A percentile compares a stretch with the other conserved stretches of the same genome.
Evolutionary conservation across 192 early-diverging fungal species (phyloP).

Genomic region (Mycoemilia scoparia): DNA sequence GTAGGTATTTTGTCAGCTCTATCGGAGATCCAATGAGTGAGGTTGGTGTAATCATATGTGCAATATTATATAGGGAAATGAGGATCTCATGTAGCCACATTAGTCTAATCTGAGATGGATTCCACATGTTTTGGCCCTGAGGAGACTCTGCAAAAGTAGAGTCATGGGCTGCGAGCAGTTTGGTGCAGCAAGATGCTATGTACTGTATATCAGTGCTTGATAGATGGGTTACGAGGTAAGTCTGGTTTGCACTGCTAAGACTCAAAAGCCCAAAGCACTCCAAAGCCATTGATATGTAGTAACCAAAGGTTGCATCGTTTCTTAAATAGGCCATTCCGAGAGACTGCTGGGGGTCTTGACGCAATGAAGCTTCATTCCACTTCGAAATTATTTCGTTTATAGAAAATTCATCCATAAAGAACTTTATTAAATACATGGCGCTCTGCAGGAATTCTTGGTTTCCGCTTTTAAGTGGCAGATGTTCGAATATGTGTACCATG

Average conservation of each 20-base stretch:
- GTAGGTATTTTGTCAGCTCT: slow-evolving; percentile 8
- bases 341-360: slow-evolving; percentile 4
- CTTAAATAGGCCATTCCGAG: slow-evolving; percentile 3
- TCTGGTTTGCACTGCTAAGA: slow-evolving; percentile 9
- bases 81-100: slow-evolving; percentile 9
- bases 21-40: slow-evolving; percentile 9
- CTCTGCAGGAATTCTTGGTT: slow-evolving; percentile 6
- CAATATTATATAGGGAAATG: slow-evolving; percentile 20
- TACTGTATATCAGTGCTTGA: no score
- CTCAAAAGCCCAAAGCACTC: slow-evolving; percentile 15
- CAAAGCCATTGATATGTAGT: slow-evolving; percentile 13
- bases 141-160: no score
- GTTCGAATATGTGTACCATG: slow-evolving; percentile 11
- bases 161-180: no score
- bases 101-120: no score
- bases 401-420: slow-evolving; percentile 22
- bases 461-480: slow-evolving; percentile 1
- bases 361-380: no score
- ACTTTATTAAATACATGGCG: slow-evolving; percentile 11
- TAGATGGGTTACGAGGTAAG: no score
- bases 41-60: slow-evolving; percentile 10
- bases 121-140: no score
- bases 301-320: slow-evolving; percentile 4
- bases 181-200: no score
- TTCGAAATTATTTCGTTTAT: slow-evolving; percentile 7